Conservation (phyloP, 495 filamentous ascomycete genomes). For the Hypomontagnella monticulosa region DNA sequence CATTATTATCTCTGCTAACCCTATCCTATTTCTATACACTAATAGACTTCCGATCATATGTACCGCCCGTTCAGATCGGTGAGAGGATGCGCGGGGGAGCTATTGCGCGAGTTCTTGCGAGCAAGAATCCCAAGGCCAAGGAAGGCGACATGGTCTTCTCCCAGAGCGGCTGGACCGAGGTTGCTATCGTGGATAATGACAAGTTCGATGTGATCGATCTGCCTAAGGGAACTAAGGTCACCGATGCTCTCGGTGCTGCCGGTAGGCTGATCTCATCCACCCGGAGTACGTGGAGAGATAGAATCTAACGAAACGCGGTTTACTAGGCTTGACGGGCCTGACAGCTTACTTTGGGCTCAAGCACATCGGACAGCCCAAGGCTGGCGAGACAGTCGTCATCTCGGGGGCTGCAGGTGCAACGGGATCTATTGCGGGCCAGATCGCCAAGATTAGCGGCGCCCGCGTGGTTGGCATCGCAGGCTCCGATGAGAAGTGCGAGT, state of each 20-base stretch:
- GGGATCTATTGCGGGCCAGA: constrained; percentile 74
- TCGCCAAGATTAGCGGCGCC: constrained; percentile 70
- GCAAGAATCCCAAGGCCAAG: constrained; percentile 55
- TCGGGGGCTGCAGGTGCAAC: constrained; percentile 77
- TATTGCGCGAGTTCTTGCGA: constrained; percentile 62
- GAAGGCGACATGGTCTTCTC: constrained; percentile 64
- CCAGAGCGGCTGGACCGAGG: constrained; percentile 69
- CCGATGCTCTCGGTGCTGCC: constrained; percentile 69
- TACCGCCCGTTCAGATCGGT: constrained; percentile 71
- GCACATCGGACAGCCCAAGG: constrained; percentile 64
- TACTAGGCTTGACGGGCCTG: constrained; percentile 60
- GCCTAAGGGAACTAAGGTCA: constrained; percentile 59
- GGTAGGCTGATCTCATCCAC: constrained; percentile 36
- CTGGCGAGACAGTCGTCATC: constrained; percentile 71
- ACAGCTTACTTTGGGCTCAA: constrained; percentile 76
- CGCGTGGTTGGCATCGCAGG: constrained; percentile 71
- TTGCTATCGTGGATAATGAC: constrained; percentile 61
- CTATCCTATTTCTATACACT: background rate
- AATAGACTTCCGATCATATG: constrained; percentile 68
- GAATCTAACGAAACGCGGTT: background rate
- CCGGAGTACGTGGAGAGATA: background rate
- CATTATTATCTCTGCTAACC: constrained; percentile 3
- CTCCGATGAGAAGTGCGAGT: constrained; percentile 70
- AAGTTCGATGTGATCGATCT: constrained; percentile 52
- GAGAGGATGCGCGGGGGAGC: constrained; percentile 72